Conservation (phyloP, 805 yeast genomes). For the Saccharomyces mikatae region DNA sequence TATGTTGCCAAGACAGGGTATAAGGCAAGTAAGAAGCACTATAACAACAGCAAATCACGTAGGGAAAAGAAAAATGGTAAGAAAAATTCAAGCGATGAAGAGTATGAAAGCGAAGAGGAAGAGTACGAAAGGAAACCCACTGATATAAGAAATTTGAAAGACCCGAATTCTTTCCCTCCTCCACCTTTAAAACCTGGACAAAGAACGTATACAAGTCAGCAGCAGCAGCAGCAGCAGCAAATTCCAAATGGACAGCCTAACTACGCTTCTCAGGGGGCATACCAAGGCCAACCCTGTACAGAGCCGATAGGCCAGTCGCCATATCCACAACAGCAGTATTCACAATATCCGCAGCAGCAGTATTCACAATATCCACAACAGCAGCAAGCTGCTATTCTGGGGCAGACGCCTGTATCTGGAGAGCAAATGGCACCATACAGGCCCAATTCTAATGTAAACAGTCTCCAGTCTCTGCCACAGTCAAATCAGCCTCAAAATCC, state of each 20-base stretch:
- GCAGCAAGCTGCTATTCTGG: neutral
- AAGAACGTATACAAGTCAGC: constrained; percentile 19
- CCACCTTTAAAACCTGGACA: constrained; percentile 36
- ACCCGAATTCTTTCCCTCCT: constrained; percentile 28
- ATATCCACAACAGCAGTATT: neutral
- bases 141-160: constrained; percentile 5
- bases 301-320: neutral
- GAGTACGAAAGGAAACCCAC: constrained; percentile 1
- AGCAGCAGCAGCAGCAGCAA: neutral
- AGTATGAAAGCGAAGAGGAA: constrained; percentile 14
- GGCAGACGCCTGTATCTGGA: neutral
- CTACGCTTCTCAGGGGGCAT: neutral
- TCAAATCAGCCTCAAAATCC: constrained; percentile 9
- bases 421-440: constrained; percentile 1
- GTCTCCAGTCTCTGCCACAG: constrained; percentile 7
- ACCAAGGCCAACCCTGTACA: neutral
- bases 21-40: constrained; percentile 32
- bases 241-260: neutral
- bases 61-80: constrained; percentile 7
- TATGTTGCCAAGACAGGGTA: constrained; percentile 36
- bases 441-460: constrained; percentile 11
- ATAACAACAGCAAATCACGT: constrained; percentile 14
- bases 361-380: neutral
- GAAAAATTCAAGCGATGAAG: constrained; percentile 6
- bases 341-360: neutral